Percentiles rank a stretch among this genome's conserved stretches.
Conservation (phyloP, 148 eudicot species). For the Selenicereus undatus region DNA sequence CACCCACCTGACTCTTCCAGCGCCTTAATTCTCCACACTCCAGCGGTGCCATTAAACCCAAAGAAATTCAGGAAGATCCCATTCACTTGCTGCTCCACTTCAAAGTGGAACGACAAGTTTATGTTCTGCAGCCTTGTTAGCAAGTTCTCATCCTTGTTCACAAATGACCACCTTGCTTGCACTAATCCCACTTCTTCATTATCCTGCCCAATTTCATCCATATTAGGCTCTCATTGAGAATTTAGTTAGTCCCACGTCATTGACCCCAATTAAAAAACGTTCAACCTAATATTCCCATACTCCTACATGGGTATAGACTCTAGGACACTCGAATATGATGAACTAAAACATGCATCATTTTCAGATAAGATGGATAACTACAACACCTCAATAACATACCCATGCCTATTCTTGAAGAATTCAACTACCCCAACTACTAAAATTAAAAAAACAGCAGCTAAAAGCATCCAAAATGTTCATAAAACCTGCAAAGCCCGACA, state of each 20-base stretch:
- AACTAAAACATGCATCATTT: too few relatives aligned
- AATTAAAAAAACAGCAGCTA: neutral
- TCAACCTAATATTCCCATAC: too few relatives aligned
- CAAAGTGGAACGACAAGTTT: slow-evolving; percentile 92
- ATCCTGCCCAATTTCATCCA: slow-evolving; percentile 47
- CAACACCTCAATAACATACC: neutral
- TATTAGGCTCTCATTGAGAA: neutral
- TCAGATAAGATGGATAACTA: too few relatives aligned
- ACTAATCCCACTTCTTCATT: slow-evolving; percentile 88
- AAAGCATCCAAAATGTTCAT: neutral
- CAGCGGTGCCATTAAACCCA: slow-evolving; percentile 98
- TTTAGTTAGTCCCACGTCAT: neutral
- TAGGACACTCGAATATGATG: too few relatives aligned
- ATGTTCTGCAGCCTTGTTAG: slow-evolving; percentile 88
- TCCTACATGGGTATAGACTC: too few relatives aligned
- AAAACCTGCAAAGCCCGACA: neutral
- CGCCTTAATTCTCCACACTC: slow-evolving; percentile 97
- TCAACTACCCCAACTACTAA: neutral
- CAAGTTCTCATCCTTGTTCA: slow-evolving; percentile 91
- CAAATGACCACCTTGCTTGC: slow-evolving; percentile 98
- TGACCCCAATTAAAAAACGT: neutral
- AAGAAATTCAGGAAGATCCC: slow-evolving; percentile 89
- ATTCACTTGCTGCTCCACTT: slow-evolving; percentile 98
- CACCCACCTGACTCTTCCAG: slow-evolving; percentile 96
- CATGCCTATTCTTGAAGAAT: neutral